phyloP scores from a whole-genome alignment of 2,329 filamentous ascomycete species.

The Xylariaceae sp. region DNA sequence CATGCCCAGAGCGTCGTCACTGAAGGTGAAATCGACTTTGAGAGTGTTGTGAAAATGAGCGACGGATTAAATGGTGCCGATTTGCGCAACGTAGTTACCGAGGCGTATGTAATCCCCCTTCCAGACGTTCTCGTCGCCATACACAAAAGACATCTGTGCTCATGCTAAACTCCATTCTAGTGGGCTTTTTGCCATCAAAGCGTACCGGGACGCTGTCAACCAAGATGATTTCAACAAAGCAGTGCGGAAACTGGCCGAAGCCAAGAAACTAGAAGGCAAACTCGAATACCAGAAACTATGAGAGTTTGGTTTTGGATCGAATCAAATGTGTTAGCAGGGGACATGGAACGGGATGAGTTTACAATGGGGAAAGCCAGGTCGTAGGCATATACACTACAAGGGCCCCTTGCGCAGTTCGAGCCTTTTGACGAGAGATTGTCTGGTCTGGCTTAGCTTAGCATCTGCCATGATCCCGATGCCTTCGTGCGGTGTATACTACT shows the following conservation, averaged over 20 bases:
- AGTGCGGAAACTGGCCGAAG: conserved; percentile 91
- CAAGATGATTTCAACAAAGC: conserved; percentile 99
- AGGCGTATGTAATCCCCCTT: conserved; percentile 69
- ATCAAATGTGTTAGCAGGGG: not conserved
- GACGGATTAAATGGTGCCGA: conserved; percentile 97
- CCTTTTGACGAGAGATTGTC: too few species aligned
- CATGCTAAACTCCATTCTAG: conserved; percentile 39
- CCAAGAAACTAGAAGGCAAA: conserved; percentile 98
- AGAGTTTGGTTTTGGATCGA: conserved; percentile 12
- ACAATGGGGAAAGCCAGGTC: too few species aligned
- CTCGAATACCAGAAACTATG: conserved; percentile 95
- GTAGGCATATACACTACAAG: too few species aligned
- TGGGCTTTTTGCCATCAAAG: conserved; percentile 96
- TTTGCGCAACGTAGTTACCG: conserved; percentile 94
- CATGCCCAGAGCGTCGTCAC: conserved; percentile 80
- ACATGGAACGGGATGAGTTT: too few species aligned
- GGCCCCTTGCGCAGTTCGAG: too few species aligned
- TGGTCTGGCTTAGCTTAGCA: too few species aligned
- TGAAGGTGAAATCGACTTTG: conserved; percentile 95
- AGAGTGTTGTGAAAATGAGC: conserved; percentile 99
- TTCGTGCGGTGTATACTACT: too few species aligned
- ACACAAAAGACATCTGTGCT: conserved; percentile 20
- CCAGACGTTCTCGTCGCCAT: not conserved
- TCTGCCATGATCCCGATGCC: too few species aligned
- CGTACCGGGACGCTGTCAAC: conserved; percentile 91